These are phyloP conservation scores for Metschnikowia peoriensis DNA, from an alignment of 805 yeast species.

Conservation along the genomic window DNA sequence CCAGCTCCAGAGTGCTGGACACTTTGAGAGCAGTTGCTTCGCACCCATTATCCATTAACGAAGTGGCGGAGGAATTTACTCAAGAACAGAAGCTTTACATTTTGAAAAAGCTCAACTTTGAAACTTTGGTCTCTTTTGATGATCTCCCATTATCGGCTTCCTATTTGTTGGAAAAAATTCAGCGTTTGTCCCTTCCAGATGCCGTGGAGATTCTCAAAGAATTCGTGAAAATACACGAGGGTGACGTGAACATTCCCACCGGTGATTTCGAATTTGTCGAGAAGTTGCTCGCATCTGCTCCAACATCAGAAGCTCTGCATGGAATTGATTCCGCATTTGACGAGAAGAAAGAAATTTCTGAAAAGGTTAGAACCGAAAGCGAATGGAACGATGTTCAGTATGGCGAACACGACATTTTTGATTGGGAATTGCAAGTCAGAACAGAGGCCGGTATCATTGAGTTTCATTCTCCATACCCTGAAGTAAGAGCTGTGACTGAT, in stretches of 20 bases:
- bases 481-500: slow-evolving; percentile 62
- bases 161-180: slow-evolving; percentile 7
- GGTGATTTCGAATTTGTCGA: slow-evolving; percentile 2
- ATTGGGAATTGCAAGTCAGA: slow-evolving; percentile 36
- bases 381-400: neutral
- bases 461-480: slow-evolving; percentile 52
- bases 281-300: slow-evolving; percentile 1
- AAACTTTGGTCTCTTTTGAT: slow-evolving; percentile 26
- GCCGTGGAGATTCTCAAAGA: slow-evolving; percentile 1
- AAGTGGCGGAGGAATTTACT: slow-evolving; percentile 25
- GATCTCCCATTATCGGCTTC: slow-evolving; percentile 32
- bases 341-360: neutral
- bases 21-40: slow-evolving; percentile 22
- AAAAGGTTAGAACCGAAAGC: neutral
- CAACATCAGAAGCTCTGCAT: neutral
- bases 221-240: neutral
- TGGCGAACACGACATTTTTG: slow-evolving; percentile 13
- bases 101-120: slow-evolving; percentile 27
- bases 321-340: neutral
- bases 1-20: slow-evolving; percentile 6
- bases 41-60: slow-evolving; percentile 24
- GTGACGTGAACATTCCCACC: slow-evolving; percentile 2
- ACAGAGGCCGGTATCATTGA: slow-evolving; percentile 38
- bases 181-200: slow-evolving; percentile 1
- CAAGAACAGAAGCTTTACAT: slow-evolving; percentile 27